These are phyloP conservation scores for Ogataea hybrid DNA, from an alignment of 1,139 yeast species.

Conservation along the genomic window DNA sequence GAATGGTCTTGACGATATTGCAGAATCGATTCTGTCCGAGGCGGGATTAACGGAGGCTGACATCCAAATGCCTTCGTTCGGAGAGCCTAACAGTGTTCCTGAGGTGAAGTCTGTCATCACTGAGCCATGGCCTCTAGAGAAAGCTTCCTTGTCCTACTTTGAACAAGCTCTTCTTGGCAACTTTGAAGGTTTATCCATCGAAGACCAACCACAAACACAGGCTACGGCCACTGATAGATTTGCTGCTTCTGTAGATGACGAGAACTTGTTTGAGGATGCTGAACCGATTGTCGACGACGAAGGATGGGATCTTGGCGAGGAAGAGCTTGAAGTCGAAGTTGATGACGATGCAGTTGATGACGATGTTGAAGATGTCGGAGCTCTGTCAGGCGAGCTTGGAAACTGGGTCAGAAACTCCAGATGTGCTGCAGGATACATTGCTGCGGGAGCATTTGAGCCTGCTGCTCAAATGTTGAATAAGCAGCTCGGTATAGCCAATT, in stretches of 20 bases:
- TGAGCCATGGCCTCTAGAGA: constrained; percentile 80
- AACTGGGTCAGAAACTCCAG: constrained; percentile 88
- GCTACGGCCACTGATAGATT: constrained; percentile 37
- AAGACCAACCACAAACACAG: constrained; percentile 35
- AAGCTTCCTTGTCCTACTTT: constrained; percentile 71
- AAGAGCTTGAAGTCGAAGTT: constrained; percentile 56
- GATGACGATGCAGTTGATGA: constrained; percentile 60
- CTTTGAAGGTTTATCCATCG: constrained; percentile 60
- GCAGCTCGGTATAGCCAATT: constrained; percentile 82
- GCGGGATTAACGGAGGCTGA: constrained; percentile 67
- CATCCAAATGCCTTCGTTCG: constrained; percentile 61
- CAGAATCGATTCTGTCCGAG: constrained; percentile 66
- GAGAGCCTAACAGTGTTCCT: constrained; percentile 43
- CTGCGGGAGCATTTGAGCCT: constrained; percentile 95
- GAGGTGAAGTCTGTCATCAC: constrained; percentile 45
- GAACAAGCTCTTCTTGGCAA: constrained; percentile 83
- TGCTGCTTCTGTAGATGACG: constrained; percentile 25
- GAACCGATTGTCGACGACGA: constrained; percentile 55
- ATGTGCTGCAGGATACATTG: constrained; percentile 89
- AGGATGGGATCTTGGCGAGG: constrained; percentile 58
- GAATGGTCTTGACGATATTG: constrained; percentile 75
- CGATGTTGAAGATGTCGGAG: constrained; percentile 48
- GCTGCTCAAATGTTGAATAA: constrained; percentile 91
- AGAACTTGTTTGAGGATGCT: constrained; percentile 40
- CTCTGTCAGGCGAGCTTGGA: constrained; percentile 60